Evolutionary conservation across 2,329 filamentous ascomycete species (phyloP).

Genomic region (Alternaria postmessia): DNA sequence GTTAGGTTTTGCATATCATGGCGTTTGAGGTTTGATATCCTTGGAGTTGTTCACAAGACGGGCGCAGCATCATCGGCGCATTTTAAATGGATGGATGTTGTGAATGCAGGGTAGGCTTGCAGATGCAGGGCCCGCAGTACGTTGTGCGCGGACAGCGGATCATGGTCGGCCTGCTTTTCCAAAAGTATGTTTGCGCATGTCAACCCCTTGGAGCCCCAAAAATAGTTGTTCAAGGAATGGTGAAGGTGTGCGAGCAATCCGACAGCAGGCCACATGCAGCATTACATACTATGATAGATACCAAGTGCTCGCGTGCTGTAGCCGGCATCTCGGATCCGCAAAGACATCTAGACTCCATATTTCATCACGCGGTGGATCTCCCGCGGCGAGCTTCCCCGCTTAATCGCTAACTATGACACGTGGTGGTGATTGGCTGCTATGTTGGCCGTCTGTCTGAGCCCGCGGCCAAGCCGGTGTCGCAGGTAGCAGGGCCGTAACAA

Average conservation of each 20-base stretch:
- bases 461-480: constrained; percentile 14
- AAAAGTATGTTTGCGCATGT: not conserved
- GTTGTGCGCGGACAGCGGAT: not conserved
- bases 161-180: not conserved
- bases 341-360: constrained; percentile 9
- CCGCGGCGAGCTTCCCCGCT: constrained; percentile 13
- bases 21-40: constrained; percentile 16
- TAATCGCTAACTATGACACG: constrained; percentile 12
- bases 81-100: not conserved
- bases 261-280: not conserved
- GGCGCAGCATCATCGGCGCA: constrained; percentile 12
- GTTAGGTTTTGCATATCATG: constrained; percentile 16
- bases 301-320: constrained; percentile 13
- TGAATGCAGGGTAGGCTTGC: not conserved
- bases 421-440: constrained; percentile 20
- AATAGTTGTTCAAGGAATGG: not conserved
- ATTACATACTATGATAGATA: not conserved
- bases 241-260: not conserved
- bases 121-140: constrained; percentile 2
- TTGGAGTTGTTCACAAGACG: constrained; percentile 6
- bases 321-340: not conserved
- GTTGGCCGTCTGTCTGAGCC: constrained; percentile 5
- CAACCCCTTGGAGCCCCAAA: not conserved
- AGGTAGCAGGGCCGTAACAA: constrained; percentile 20
- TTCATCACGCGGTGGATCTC: constrained; percentile 13